Percentiles rank a stretch among this genome's conserved stretches.
These are phyloP conservation scores for Scalesia atractyloides DNA, from an alignment of 129 eudicot species.

Conservation along the genomic window DNA sequence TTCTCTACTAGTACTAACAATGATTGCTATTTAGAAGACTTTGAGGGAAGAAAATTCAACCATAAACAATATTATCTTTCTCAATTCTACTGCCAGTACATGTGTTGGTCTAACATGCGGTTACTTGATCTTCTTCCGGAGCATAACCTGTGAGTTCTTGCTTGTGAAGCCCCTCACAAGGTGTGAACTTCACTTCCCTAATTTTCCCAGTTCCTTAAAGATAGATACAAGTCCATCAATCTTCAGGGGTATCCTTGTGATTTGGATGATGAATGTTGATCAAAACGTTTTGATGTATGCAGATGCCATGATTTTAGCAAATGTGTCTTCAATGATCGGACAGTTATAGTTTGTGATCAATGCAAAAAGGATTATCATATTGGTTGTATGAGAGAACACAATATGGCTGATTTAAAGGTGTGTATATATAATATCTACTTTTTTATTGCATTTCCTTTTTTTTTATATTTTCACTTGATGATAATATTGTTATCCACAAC, in stretches of 20 bases:
- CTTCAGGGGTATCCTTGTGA: neutral
- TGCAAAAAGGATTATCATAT: constrained; percentile 92
- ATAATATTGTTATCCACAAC: constrained; percentile 5
- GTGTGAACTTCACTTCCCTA: constrained; percentile 24
- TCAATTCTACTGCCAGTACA: too few species aligned
- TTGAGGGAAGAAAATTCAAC: too few species aligned
- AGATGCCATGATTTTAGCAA: constrained; percentile 78
- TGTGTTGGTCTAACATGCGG: too few species aligned
- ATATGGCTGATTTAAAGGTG: constrained; percentile 69
- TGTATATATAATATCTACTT: neutral
- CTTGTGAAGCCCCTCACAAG: constrained; percentile 37
- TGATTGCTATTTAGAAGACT: too few species aligned
- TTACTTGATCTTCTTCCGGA: too few species aligned
- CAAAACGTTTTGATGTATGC: constrained; percentile 14
- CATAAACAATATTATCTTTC: too few species aligned
- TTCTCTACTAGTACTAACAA: too few species aligned
- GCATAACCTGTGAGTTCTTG: neutral
- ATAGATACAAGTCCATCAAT: neutral
- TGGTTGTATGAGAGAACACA: constrained; percentile 77
- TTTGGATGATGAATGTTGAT: too few species aligned
- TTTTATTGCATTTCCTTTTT: neutral
- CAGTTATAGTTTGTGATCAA: constrained; percentile 96
- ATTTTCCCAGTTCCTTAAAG: neutral
- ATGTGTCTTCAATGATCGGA: constrained; percentile 79
- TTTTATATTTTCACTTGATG: constrained; percentile 17